A percentile compares a stretch with the other conserved stretches of the same genome.
phyloP scores from a whole-genome alignment of 176 grass and related monocot genomes.

The bread wheat (Triticum aestivum) region DNA sequence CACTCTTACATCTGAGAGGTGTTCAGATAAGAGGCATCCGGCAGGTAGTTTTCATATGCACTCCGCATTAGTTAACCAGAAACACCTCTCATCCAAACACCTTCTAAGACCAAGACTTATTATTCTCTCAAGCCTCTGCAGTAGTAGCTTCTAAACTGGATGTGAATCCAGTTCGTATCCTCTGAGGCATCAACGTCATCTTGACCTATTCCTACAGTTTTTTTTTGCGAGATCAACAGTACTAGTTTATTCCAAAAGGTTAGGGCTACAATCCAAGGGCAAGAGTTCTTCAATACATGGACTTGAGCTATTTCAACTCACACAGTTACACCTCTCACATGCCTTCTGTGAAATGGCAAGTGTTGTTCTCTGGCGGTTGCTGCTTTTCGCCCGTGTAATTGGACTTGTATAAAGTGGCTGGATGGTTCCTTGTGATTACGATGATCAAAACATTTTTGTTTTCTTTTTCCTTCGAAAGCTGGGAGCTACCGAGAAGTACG shows the following conservation, averaged over 20 bases:
- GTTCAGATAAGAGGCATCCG: too few relatives aligned
- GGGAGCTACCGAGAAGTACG: neutral
- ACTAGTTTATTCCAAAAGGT: too few relatives aligned
- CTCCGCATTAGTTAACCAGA: too few relatives aligned
- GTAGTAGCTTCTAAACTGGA: neutral
- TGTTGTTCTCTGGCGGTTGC: neutral
- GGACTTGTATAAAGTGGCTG: slow-evolving; percentile 9
- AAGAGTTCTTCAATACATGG: neutral
- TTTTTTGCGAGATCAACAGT: too few relatives aligned
- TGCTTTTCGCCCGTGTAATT: slow-evolving; percentile 23
- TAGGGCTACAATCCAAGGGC: too few relatives aligned
- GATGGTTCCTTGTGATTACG: neutral
- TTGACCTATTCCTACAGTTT: slow-evolving; percentile 11
- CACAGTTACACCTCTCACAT: slow-evolving; percentile 19
- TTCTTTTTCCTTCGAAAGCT: neutral
- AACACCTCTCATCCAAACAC: too few relatives aligned
- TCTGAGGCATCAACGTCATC: neutral
- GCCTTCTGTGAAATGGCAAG: slow-evolving; percentile 27
- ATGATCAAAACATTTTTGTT: neutral
- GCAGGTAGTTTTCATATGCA: too few relatives aligned
- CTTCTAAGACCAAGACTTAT: too few relatives aligned
- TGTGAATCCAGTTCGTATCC: neutral
- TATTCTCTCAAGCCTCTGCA: too few relatives aligned
- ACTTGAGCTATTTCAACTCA: neutral
- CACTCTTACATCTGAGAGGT: too few relatives aligned